Evolutionary conservation across 2,329 filamentous ascomycete species (phyloP), one percentile per base, ranked within the genome.

Genomic region (Cercospora zeina): DNA sequence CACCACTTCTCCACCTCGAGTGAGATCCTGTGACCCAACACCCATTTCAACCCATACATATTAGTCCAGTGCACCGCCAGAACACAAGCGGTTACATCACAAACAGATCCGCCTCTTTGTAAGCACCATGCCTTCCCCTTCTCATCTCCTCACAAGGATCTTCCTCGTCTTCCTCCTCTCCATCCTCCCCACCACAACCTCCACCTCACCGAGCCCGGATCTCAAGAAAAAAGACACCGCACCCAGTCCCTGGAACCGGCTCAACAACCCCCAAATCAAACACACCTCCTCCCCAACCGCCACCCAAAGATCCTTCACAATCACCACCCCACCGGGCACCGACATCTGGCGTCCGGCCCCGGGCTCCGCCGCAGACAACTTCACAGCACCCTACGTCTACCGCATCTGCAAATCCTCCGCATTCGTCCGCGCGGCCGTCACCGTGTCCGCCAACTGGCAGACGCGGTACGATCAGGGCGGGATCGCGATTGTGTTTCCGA

Each of bases 371-470:
- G 39, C 62, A 31, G 47, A 65, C 45, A 62, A 62, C 59, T 66
- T 66, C 57, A 65, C 62, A 51, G 62, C 64, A 10, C 64, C 64
- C 3, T 66, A 65, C 54, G 50, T 65, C 37, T 65, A 66, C 50
- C 59, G 51, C 14, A n/a, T 62, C 16, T 64, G 62, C 62, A 47
- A 53, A 19, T 39, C 57, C 9, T 30, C 59, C 13, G 42, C 50
- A 5, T 66, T 66, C 45, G 16, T 59, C 16, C 49, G 59, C 10
- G 60, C 64, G 5, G 45, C 62, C 3, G 64, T 66, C 13, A 65
- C 64, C 11, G 33, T 66, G 19, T 58, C 49, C 13, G 59, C 64
- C 11, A 45, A 66, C 8, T 66, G 59, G 58, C 64, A 61, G 16
- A 65, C 64, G 1, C 56, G 57, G 4, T 66, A 65, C 49, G 64